Evolutionary conservation across 257 asterid species (phyloP).

Genomic region (Jacaranda mimosifolia): DNA sequence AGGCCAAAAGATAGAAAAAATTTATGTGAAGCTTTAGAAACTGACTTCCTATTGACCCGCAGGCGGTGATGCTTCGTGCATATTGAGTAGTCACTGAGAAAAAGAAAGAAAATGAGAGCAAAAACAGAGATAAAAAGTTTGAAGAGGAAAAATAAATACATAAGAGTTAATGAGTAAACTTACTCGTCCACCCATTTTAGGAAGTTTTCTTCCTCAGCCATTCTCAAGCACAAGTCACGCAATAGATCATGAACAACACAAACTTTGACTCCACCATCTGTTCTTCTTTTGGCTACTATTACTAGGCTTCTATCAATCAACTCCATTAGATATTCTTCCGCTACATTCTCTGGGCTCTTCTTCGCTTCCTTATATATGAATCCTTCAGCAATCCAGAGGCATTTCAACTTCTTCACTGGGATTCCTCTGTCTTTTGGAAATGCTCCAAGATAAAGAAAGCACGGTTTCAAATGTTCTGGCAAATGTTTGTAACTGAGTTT

Average conservation of each 20-base stretch:
- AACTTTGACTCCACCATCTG: background rate
- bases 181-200: background rate
- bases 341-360: background rate
- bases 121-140: too few species aligned
- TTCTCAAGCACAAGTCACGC: conserved; percentile 33
- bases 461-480: too few species aligned
- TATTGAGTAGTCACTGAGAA: background rate
- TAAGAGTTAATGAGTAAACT: too few species aligned
- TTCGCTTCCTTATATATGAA: too few species aligned
- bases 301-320: conserved; percentile 27
- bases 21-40: background rate
- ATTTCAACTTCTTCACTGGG: too few species aligned
- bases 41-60: background rate
- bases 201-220: conserved; percentile 26
- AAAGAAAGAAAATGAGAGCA: background rate
- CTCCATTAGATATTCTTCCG: conserved; percentile 33
- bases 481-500: too few species aligned
- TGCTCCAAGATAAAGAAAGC: too few species aligned
- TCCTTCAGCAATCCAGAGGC: too few species aligned
- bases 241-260: background rate
- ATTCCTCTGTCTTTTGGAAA: too few species aligned
- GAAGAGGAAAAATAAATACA: too few species aligned
- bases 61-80: background rate
- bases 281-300: conserved; percentile 18
- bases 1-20: conserved; percentile 21